These are phyloP conservation scores for Excoecaria cochinchinensis DNA, from an alignment of 345 rosid species.

Conservation along the genomic window DNA sequence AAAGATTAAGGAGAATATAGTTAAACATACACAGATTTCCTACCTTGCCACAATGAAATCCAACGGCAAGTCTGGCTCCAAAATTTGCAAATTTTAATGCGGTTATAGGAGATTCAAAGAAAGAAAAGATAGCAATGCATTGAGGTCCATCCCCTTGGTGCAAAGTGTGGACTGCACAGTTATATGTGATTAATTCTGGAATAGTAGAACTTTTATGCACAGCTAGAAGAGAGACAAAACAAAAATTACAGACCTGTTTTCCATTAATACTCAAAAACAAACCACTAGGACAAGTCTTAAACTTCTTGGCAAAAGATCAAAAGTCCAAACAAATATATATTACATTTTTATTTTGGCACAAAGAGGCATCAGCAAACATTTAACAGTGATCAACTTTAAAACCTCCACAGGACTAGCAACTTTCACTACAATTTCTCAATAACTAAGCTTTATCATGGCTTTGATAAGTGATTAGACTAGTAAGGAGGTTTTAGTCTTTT, in stretches of 20 bases:
- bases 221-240: not conserved
- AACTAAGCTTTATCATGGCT: not conserved
- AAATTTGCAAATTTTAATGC: slow-evolving; percentile 48
- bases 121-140: slow-evolving; percentile 62
- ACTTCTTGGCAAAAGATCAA: not conserved
- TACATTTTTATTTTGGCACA: not conserved
- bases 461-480: not conserved
- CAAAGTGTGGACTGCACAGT: slow-evolving; percentile 54
- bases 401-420: not conserved
- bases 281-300: not conserved
- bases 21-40: slow-evolving; percentile 21
- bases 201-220: slow-evolving; percentile 1
- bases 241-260: not conserved
- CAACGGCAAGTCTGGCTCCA: slow-evolving; percentile 68
- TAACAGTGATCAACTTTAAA: not conserved
- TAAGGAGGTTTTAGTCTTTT: not conserved
- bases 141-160: slow-evolving; percentile 61
- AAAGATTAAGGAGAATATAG: not conserved
- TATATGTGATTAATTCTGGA: slow-evolving; percentile 13
- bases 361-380: not conserved
- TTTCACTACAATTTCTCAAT: not conserved
- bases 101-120: slow-evolving; percentile 56
- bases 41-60: slow-evolving; percentile 78
- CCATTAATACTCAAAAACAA: not conserved
- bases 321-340: not conserved